These are phyloP conservation scores for Penicillium frequentans DNA, from an alignment of 2,329 filamentous ascomycete species.

Conservation along the genomic window DNA sequence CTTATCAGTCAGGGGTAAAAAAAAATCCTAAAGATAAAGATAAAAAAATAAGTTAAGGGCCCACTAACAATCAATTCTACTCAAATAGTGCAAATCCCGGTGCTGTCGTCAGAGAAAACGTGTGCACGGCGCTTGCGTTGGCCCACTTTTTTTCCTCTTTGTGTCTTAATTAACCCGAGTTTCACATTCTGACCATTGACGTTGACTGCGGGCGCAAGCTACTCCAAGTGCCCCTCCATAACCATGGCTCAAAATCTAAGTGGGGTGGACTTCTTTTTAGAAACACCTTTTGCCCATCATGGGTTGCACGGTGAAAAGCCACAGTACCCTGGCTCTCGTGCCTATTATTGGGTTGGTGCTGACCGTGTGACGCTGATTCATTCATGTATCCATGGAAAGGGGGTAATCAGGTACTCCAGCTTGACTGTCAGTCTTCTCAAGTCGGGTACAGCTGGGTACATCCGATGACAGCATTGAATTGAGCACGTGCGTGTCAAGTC, in stretches of 20 bases:
- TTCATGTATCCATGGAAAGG: neutral
- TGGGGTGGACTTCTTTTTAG: slow-evolving; percentile 12
- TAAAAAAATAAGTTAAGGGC: neutral
- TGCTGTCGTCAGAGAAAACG: slow-evolving; percentile 19
- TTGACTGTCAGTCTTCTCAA: neutral
- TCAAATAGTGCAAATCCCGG: neutral
- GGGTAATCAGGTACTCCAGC: neutral
- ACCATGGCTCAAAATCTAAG: neutral
- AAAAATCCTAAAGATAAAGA: neutral
- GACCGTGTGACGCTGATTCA: neutral
- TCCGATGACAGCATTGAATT: neutral
- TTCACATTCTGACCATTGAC: slow-evolving; percentile 17
- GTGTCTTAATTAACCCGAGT: slow-evolving; percentile 14
- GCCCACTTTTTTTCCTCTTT: slow-evolving; percentile 13
- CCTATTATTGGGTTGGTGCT: neutral
- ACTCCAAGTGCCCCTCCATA: slow-evolving; percentile 4
- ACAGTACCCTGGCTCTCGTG: neutral
- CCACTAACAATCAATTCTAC: neutral
- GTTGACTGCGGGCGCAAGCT: neutral
- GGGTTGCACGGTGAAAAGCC: neutral
- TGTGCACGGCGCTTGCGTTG: slow-evolving; percentile 14
- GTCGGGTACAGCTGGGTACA: neutral
- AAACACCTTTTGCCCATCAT: slow-evolving; percentile 3
- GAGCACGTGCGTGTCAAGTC: neutral
- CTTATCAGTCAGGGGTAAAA: slow-evolving; percentile 7